Evolutionary conservation across 192 early-diverging fungal genomes (phyloP).

Genomic region (Coemansia sp.): DNA sequence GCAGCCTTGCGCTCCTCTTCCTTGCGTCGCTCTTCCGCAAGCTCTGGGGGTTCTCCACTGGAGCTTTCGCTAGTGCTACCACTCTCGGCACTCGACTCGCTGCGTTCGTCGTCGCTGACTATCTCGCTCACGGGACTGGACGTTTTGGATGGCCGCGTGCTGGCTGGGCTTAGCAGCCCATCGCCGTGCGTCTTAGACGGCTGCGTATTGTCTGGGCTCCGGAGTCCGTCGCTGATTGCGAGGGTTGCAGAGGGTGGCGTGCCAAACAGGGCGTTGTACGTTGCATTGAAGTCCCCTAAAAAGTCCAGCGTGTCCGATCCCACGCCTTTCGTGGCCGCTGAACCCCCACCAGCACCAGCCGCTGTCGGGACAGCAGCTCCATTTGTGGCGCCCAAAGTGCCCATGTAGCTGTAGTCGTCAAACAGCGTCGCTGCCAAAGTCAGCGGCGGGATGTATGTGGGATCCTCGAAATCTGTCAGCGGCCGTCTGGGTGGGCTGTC

Average conservation of each 20-base stretch:
- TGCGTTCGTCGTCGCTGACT: slow-evolving; percentile 1
- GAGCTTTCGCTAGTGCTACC: slow-evolving; percentile 26
- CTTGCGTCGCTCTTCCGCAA: slow-evolving; percentile 42
- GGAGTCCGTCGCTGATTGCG: not conserved
- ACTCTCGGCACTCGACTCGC: slow-evolving; percentile 29
- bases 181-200: not conserved
- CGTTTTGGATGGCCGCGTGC: slow-evolving; percentile 15
- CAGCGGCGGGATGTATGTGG: slow-evolving; percentile 52
- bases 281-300: slow-evolving; percentile 44
- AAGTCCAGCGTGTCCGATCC: slow-evolving; percentile 16
- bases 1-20: slow-evolving; percentile 52
- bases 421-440: slow-evolving; percentile 45
- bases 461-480: slow-evolving; percentile 47
- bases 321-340: slow-evolving; percentile 2
- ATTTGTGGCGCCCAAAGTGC: slow-evolving; percentile 3
- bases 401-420: slow-evolving; percentile 37
- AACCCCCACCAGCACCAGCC: not conserved
- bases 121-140: slow-evolving; percentile 4
- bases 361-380: no score
- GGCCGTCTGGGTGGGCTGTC: slow-evolving; percentile 48
- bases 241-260: slow-evolving; percentile 21
- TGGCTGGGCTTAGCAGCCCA: slow-evolving; percentile 38
- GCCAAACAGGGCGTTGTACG: slow-evolving; percentile 47
- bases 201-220: not conserved
- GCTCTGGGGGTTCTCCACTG: slow-evolving; percentile 24